Conservation (phyloP, 225 moss, liverwort and hornwort genomes). For the Polytrichum commune region DNA sequence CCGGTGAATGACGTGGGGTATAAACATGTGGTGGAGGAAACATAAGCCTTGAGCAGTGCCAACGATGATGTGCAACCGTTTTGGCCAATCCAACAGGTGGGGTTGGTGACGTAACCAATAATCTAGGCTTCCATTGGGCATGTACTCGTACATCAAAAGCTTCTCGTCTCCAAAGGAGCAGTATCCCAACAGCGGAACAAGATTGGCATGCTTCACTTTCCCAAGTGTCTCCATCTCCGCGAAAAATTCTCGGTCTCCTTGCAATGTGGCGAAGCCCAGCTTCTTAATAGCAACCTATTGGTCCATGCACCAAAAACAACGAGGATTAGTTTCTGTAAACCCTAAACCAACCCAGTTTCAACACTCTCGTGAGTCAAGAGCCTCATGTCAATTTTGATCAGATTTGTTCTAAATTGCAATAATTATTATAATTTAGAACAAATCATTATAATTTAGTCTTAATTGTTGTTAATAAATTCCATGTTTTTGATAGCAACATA, state of each 20-base stretch:
- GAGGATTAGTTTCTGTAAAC: too few species aligned
- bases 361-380: too few species aligned
- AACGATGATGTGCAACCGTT: slow-evolving; percentile 37
- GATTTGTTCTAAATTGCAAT: too few species aligned
- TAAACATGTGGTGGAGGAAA: slow-evolving; percentile 41
- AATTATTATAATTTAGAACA: too few species aligned
- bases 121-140: background rate
- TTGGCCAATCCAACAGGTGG: slow-evolving; percentile 43
- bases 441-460: too few species aligned
- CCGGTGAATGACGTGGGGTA: slow-evolving; percentile 51
- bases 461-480: too few species aligned
- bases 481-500: too few species aligned
- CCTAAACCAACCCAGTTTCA: too few species aligned
- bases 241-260: slow-evolving; percentile 44
- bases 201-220: slow-evolving; percentile 32
- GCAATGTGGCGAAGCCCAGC: slow-evolving; percentile 33
- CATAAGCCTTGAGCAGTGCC: slow-evolving; percentile 42
- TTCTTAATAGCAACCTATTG: slow-evolving; percentile 36
- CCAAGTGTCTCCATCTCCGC: slow-evolving; percentile 18
- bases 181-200: slow-evolving; percentile 41
- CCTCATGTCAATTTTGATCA: too few species aligned
- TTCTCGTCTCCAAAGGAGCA: slow-evolving; percentile 16
- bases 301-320: too few species aligned
- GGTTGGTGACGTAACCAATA: slow-evolving; percentile 38
- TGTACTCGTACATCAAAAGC: too few species aligned